Evolutionary conservation across 2,329 filamentous ascomycete genomes (phyloP), one percentile per base, ranked within the genome.

Genomic region (Ceratocystis huliohia): DNA sequence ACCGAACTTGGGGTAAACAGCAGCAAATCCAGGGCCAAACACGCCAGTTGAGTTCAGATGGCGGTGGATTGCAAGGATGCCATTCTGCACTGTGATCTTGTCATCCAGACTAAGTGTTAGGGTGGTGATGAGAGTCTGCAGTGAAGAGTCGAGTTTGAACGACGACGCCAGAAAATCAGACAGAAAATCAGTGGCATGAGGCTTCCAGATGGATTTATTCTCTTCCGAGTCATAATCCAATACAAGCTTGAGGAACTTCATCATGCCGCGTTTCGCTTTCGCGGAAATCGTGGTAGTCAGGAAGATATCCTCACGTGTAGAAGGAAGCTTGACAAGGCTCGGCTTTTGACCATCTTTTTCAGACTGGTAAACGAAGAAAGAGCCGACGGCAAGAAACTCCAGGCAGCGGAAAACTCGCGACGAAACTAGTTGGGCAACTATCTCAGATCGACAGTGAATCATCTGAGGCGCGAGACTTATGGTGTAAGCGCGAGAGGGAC

Each of bases 211-310:
- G 64, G 81, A 81, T 63, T 71, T 74, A 72, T 84, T 83, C 64
- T 74, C 73, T 65, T 80, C 78, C n/a, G 76, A 82, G 70, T 88
- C 83, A 71, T 87, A 87, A 71, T 91, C 84, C 68, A 86, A 79
- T 65, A 96, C 88, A 73, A 94, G 93, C 74, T 93, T 92, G 72
- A 97, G 81, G 72, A 96, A 95, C 75, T 95, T 96, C 88, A 96
- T 96, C 72, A 97, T 76, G 8, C 84, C 83, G 65, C 93, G 86
- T 78, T 97, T 97, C 5, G 90, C 85, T 70, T 88, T 88, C 70
- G 88, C 82, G 59, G 90, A 84, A 66, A 97, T 88, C 28, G 81
- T 80, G 45, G 84, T 83, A 73, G 91, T 88, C 61, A 87, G 84
- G 74, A 96, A 96, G 57, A 97, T 85, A 76, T 96, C 93, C 77